Base-by-base conservation (phyloP, 352 stramenopile species). In the Phytopythium kandeliae region DNA sequence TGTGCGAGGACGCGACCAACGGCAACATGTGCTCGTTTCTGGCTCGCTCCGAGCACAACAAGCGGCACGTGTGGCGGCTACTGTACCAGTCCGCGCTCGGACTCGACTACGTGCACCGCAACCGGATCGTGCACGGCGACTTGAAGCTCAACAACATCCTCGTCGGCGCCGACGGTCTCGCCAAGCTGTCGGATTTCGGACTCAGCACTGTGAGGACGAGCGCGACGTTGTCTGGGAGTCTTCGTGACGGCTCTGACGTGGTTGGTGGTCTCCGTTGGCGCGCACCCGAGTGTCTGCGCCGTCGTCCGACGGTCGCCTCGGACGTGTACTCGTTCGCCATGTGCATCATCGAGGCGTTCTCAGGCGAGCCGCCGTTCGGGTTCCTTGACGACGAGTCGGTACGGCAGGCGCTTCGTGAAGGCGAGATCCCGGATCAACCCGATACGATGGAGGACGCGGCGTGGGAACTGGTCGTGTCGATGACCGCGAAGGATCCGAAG, bases 11-110 rank as follows among this genome's bases (percentile, higher is more conserved):
- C 33, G 37, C 60, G 12, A 17, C 8, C 0, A 54, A 63, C 12
- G 63, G 61, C 16, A 59, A 62, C 33, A 30, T 71, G 17, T 25
- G 41, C 10, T 40, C n/a, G 0, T 71, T 52, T n/a, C 41, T 71
- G 0, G 21, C 42, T 9, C 28, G 30, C 0, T 62, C 55, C 1
- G 55, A 50, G 0, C 51, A 42, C 0, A 54, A 60, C 33, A 57
- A 50, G 3, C 26, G 22, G 4, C 21, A 38, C 12, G 53, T 60
- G 54, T 67, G 52, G 50, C 36, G 44, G 7, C 9, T 69, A 22
- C 33, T 79, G 24, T 54, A 65, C 34, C 52, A 71, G 22, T 54
- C 63, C 12, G 56, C 59, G 2, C 47, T 75, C 17, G 81, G 76
- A 4, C 54, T 95, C 1, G 22, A 51, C 16, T 46, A 46, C 22